These are phyloP conservation scores for Arctium minus DNA, from an alignment of 129 eudicot species.

Conservation along the genomic window DNA sequence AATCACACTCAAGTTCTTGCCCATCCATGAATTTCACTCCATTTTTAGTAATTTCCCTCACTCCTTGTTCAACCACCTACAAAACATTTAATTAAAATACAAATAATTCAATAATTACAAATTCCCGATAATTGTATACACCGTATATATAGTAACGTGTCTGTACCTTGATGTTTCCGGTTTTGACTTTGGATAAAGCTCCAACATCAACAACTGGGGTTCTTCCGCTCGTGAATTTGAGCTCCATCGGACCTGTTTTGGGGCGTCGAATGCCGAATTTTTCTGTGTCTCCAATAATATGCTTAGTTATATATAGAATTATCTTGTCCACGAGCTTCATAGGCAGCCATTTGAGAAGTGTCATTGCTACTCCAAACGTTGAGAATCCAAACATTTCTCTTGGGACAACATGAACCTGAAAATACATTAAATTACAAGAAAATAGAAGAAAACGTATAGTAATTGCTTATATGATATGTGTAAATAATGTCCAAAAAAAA, in stretches of 20 bases:
- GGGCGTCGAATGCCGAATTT: slow-evolving; percentile 46
- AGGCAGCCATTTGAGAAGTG: slow-evolving; percentile 52
- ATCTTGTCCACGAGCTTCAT: slow-evolving; percentile 47
- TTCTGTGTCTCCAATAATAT: slow-evolving; percentile 34
- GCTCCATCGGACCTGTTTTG: slow-evolving; percentile 50
- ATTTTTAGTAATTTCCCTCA: slow-evolving; percentile 56
- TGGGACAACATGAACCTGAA: slow-evolving; percentile 55
- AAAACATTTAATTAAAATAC: neutral
- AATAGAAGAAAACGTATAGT: neutral
- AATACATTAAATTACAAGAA: neutral
- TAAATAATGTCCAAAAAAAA: no score
- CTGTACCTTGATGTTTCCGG: slow-evolving; percentile 49
- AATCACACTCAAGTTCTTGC: slow-evolving; percentile 61
- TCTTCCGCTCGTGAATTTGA: slow-evolving; percentile 41
- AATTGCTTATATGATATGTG: neutral
- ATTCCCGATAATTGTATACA: neutral
- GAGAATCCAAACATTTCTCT: slow-evolving; percentile 59
- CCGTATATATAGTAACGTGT: neutral
- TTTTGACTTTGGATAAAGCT: slow-evolving; percentile 33
- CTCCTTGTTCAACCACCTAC: slow-evolving; percentile 34
- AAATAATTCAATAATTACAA: neutral
- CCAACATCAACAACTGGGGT: slow-evolving; percentile 55
- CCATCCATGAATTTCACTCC: slow-evolving; percentile 74
- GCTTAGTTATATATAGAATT: slow-evolving; percentile 27
- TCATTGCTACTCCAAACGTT: slow-evolving; percentile 49